Conservation (phyloP, 345 rosid species). For the Populus ilicifolia region DNA sequence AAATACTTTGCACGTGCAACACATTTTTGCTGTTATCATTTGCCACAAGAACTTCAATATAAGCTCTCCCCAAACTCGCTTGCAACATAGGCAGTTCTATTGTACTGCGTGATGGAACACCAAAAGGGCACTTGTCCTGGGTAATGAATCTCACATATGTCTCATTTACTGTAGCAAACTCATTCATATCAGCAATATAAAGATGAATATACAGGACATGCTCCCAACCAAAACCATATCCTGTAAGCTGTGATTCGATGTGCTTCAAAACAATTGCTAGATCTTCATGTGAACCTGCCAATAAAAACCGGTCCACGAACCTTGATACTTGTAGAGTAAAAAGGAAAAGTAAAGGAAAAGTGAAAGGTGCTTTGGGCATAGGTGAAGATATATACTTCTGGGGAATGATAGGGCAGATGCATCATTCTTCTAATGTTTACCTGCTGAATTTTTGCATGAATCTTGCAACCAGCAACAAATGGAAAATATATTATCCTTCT, state of each 20-base stretch:
- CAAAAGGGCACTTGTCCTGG: conserved; percentile 81
- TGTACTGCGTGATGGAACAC: conserved; percentile 98
- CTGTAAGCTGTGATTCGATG: conserved; percentile 54
- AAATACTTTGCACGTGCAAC: conserved; percentile 93
- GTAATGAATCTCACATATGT: conserved; percentile 81
- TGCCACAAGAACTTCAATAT: conserved; percentile 72
- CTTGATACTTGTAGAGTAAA: conserved; percentile 2
- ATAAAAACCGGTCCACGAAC: conserved; percentile 3
- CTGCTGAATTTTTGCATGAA: conserved; percentile 44
- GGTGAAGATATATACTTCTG: not conserved
- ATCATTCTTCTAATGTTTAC: conserved; percentile 33
- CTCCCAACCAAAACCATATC: conserved; percentile 63
- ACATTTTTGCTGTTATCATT: conserved; percentile 71
- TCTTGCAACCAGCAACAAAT: conserved; percentile 83
- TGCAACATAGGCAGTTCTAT: conserved; percentile 76
- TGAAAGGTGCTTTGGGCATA: not conserved
- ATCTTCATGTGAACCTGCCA: conserved; percentile 71
- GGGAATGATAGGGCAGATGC: not conserved
- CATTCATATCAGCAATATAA: conserved; percentile 81
- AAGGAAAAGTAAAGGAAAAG: conserved; percentile 13
- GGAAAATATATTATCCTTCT: conserved; percentile 54
- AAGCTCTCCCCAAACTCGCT: conserved; percentile 73
- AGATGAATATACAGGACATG: conserved; percentile 85
- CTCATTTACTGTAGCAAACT: conserved; percentile 71
- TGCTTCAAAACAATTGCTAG: conserved; percentile 51